Evolutionary conservation across 1,284 basidiomycete species (phyloP), one percentile per base, ranked within the genome.

Genomic region (Microbotryum scabiosae): DNA sequence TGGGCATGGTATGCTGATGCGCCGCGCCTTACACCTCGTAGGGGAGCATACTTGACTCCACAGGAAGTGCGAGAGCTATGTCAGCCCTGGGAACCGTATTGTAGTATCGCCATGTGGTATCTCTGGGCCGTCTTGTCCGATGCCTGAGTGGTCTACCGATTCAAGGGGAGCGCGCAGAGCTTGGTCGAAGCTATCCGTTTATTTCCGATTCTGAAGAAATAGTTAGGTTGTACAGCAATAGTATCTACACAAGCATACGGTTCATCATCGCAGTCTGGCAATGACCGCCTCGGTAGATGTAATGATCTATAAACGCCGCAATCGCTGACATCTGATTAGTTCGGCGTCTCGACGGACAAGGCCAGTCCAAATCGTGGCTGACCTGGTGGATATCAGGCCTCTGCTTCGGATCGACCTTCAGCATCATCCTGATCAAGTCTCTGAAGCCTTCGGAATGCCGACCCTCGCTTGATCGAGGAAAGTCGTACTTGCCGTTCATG

Each of bases 351-450:
- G 36, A 41, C 12, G 16, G 36, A 41, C 9, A 41, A 41, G 36
- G 36, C 6, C 10, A 14, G 36, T 41, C 2, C 36, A 16, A 41
- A 41, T 41, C 6, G 16, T 41, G 10, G 36, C 61, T 54, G 59
- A 89, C 90, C 81, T 85, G 78, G 66, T 91, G 82, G 46, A 96
- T 91, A 75, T 87, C 84, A 12, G 90, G 90, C 62, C 92, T 76
- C 36, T 90, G 82, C 56, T 79, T 77, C 9, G 90, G 87, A 67
- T 94, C 84, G 32, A 86, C 82, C 64, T 86, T 86, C 53, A 96
- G 76, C 85, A 89, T 87, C 57, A 78, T 79, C 73, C 92, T 87
- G 60, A 97, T 88, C 57, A 97, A 78, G 59, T 85, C 81, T 68
- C 82, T 85, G 60, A 94, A 75, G 5, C 85, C 85, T 70, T 88